These are phyloP conservation scores for Trametes elegans DNA, from an alignment of 768 basidiomycete genomes.

Conservation along the genomic window DNA sequence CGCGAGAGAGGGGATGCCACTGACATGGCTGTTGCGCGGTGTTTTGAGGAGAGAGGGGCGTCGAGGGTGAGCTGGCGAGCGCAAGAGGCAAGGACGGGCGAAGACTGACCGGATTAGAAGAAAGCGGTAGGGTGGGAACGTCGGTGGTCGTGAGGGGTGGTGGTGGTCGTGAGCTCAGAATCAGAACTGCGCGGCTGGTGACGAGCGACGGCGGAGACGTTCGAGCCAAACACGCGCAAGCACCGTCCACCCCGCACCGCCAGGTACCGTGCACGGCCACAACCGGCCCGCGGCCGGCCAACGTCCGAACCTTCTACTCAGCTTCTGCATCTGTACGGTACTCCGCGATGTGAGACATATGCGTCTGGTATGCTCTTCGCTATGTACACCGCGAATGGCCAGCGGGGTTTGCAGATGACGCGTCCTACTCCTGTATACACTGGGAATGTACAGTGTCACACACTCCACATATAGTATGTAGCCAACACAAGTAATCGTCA, in stretches of 20 bases:
- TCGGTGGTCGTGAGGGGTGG: slow-evolving; percentile 19
- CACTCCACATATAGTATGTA: background rate
- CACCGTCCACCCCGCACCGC: slow-evolving; percentile 21
- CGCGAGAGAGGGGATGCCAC: slow-evolving; percentile 16
- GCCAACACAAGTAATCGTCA: too few relatives aligned
- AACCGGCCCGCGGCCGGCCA: background rate
- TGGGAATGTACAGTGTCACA: background rate
- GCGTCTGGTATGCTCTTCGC: too few relatives aligned
- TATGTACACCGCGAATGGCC: too few relatives aligned
- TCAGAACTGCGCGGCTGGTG: slow-evolving; percentile 15
- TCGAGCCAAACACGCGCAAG: slow-evolving; percentile 21
- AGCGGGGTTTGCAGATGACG: too few relatives aligned
- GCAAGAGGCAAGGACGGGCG: background rate
- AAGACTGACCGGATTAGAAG: slow-evolving; percentile 17
- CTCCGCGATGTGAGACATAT: too few relatives aligned
- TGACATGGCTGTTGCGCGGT: slow-evolving; percentile 21
- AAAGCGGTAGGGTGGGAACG: slow-evolving; percentile 14
- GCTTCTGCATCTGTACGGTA: too few relatives aligned
- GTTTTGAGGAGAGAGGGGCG: background rate
- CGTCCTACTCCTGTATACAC: too few relatives aligned
- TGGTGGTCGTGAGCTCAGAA: slow-evolving; percentile 14
- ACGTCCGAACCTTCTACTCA: background rate
- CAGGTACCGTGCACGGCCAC: background rate
- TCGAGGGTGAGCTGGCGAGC: slow-evolving; percentile 3
- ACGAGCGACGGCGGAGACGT: slow-evolving; percentile 17